Conservation (phyloP, 768 basidiomycete genomes). For the Mycena amicta region DNA sequence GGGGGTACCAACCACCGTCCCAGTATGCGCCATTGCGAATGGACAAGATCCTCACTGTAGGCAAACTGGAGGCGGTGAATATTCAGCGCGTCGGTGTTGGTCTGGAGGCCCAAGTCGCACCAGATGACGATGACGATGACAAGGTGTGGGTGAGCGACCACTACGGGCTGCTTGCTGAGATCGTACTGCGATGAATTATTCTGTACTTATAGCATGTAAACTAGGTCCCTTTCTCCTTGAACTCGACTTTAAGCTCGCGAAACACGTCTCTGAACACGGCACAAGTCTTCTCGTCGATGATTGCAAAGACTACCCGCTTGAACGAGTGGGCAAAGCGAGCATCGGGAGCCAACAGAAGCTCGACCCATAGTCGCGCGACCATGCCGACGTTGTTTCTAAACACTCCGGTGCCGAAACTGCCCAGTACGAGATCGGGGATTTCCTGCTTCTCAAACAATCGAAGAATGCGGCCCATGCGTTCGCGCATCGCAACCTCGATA, state of each 20-base stretch:
- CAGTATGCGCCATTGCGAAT: conserved; percentile 39
- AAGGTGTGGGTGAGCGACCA: conserved; percentile 53
- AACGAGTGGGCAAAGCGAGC: conserved; percentile 63
- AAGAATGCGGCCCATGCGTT: conserved; percentile 71
- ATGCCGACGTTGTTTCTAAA: conserved; percentile 64
- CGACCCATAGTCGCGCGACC: conserved; percentile 67
- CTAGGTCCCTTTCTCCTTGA: background rate
- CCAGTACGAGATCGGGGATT: conserved; percentile 62
- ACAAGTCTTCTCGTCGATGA: conserved; percentile 55
- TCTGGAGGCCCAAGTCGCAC: conserved; percentile 26
- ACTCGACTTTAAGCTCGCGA: conserved; percentile 12
- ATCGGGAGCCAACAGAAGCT: conserved; percentile 50
- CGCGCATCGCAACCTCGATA: conserved; percentile 63
- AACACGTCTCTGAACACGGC: conserved; percentile 27
- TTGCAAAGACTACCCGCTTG: conserved; percentile 66
- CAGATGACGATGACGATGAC: conserved; percentile 1
- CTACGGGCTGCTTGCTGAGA: conserved; percentile 41
- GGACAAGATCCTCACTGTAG: conserved; percentile 49
- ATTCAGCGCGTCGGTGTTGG: conserved; percentile 44
- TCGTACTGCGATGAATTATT: conserved; percentile 5
- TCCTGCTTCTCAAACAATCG: conserved; percentile 66
- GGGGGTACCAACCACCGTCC: conserved; percentile 49
- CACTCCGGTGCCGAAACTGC: conserved; percentile 79
- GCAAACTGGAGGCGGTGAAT: conserved; percentile 34
- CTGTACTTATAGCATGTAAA: background rate